Evolutionary conservation across 225 moss, liverwort and hornwort genomes (phyloP), one percentile per base, ranked within the genome.

Genomic region (Neckera pumila): DNA sequence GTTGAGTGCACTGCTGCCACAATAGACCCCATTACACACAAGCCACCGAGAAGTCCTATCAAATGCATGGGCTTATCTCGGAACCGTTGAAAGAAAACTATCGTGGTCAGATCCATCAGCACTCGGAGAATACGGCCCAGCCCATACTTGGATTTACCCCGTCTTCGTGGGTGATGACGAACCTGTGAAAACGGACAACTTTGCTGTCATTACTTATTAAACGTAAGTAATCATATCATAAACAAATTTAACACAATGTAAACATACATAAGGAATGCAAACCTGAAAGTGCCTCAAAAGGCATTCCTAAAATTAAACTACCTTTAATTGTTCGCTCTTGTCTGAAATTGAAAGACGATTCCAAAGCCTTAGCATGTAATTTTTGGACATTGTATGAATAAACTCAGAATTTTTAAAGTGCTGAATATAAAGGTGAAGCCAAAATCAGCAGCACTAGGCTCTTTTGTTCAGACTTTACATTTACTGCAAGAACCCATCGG

Each of bases 41-140:
- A 31, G 80, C 88, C 89, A 80, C 94, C 93, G 13, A 93, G 88
- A 57, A 90, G 54, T 31, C 94, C 94, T 63, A 94, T 94, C 82
- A 94, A 56, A 42, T 93, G 92, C 94, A 94, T 92, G 42, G 94
- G 93, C 90, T 91, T 91, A 57, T 94, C 92, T 74, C 93, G 89
- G 58, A 94, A 93, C 33, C 88, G 89, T 63, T 87, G 91, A 86
- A 93, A 83, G 64, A 93, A 92, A 19, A 89, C 90, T 33, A 93
- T 16, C 28, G 89, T 94, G 71, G 91, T 91, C 60, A 94, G 87
- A 87, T 93, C 93, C 81, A 93, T 84, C 13, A 94, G 36, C 7
- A 93, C 93, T 78, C 89, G 88, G 65, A 91, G 86, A 27, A 89
- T 59, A 36, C 91, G 90, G 45, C 90, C 87, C 27, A 93, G 83